Evolutionary conservation across 2,329 filamentous ascomycete genomes (phyloP).

Genomic region (Pseudogymnoascus sp.): DNA sequence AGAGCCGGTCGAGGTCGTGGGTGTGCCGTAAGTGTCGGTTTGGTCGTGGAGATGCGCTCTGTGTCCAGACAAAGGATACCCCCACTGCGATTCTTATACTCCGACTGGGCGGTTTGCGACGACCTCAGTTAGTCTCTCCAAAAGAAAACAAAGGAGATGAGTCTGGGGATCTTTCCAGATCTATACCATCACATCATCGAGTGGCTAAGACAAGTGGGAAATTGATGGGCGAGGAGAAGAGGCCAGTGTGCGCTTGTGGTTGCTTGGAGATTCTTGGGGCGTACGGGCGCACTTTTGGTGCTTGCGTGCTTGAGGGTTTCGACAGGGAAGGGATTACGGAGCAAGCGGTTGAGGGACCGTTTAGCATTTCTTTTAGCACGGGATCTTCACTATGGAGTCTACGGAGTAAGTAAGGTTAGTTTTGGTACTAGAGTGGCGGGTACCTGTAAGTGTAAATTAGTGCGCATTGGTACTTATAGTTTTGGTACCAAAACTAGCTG

Average conservation of each 20-base stretch:
- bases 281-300: neutral
- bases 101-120: neutral
- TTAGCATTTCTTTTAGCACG: neutral
- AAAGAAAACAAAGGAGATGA: neutral
- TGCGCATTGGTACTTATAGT: neutral
- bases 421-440: neutral
- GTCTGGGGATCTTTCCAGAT: neutral
- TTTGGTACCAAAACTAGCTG: neutral
- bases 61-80: neutral
- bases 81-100: neutral
- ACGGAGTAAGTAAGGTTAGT: neutral
- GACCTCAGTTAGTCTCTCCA: neutral
- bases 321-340: neutral
- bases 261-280: neutral
- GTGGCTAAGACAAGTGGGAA: neutral
- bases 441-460: neutral
- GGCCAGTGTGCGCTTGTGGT: neutral
- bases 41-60: neutral
- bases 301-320: neutral
- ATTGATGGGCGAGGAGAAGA: neutral
- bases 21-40: neutral
- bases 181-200: constrained; percentile 1
- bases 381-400: neutral
- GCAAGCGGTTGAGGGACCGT: neutral
- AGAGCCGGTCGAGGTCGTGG: neutral